Percentiles rank a stretch among this genome's conserved stretches.
These are phyloP conservation scores for Pugionium dolabratum DNA, from an alignment of 345 rosid genomes.

Conservation along the genomic window DNA sequence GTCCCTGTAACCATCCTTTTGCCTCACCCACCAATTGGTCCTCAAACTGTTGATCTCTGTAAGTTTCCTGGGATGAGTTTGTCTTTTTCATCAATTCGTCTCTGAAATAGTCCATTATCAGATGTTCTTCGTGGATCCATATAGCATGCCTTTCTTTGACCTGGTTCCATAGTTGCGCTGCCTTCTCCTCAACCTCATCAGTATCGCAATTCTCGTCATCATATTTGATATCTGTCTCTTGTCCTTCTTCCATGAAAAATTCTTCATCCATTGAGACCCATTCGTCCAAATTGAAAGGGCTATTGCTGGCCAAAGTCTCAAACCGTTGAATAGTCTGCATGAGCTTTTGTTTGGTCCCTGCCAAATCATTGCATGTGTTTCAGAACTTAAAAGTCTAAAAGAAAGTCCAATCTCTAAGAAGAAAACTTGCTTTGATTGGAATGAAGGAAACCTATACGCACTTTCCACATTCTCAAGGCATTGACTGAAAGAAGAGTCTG, in stretches of 20 bases:
- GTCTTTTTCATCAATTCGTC: slow-evolving; percentile 42
- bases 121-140: slow-evolving; percentile 39
- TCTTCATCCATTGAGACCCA: slow-evolving; percentile 46
- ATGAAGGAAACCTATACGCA: slow-evolving; percentile 35
- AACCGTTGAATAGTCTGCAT: slow-evolving; percentile 43
- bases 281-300: slow-evolving; percentile 40
- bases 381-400: slow-evolving; percentile 4
- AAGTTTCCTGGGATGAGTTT: slow-evolving; percentile 10
- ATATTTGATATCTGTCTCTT: slow-evolving; percentile 20
- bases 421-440: slow-evolving; percentile 21
- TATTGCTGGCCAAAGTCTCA: slow-evolving; percentile 43
- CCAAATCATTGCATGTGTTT: slow-evolving; percentile 15
- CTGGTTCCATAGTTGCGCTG: slow-evolving; percentile 43
- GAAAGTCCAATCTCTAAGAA: not conserved
- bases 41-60: slow-evolving; percentile 14
- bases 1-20: slow-evolving; percentile 52
- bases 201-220: slow-evolving; percentile 26
- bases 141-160: slow-evolving; percentile 42
- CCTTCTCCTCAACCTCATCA: slow-evolving; percentile 47
- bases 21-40: slow-evolving; percentile 40
- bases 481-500: slow-evolving; percentile 44
- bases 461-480: slow-evolving; percentile 48
- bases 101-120: slow-evolving; percentile 54
- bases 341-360: slow-evolving; percentile 47
- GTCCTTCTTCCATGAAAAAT: slow-evolving; percentile 22